Percentiles rank a stretch among this genome's conserved stretches.
These are phyloP conservation scores for Dactylonectria macrodidyma DNA, from an alignment of 2,329 filamentous ascomycete species.

Conservation along the genomic window DNA sequence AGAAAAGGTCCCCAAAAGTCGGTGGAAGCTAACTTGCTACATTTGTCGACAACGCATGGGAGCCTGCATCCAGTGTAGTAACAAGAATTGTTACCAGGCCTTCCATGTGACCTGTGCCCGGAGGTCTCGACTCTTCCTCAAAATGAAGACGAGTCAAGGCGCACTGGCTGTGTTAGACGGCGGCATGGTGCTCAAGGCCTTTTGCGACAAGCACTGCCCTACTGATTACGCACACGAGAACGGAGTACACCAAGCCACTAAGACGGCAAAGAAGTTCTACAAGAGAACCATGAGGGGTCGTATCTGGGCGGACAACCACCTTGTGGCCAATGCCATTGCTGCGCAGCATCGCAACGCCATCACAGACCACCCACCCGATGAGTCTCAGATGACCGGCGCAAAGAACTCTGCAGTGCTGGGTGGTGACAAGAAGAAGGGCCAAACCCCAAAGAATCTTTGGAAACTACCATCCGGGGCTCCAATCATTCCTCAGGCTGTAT, in stretches of 20 bases:
- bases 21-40: constrained; percentile 96
- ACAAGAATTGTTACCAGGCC: constrained; percentile 96
- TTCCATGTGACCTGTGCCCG: constrained; percentile 98
- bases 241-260: constrained; percentile 83
- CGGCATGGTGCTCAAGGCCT: constrained; percentile 88
- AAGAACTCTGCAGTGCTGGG: constrained; percentile 83
- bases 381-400: constrained; percentile 86
- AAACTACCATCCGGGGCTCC: constrained; percentile 95
- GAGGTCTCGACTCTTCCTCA: constrained; percentile 87
- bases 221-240: constrained; percentile 90
- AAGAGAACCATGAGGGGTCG: constrained; percentile 89
- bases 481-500: constrained; percentile 91
- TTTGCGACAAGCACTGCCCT: constrained; percentile 96
- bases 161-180: constrained; percentile 83
- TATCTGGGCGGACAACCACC: constrained; percentile 93
- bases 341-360: constrained; percentile 76
- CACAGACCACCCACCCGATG: constrained; percentile 81
- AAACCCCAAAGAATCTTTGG: constrained; percentile 71
- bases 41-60: constrained; percentile 99
- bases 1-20: constrained; percentile 94
- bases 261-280: constrained; percentile 90
- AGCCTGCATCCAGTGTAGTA: constrained; percentile 97
- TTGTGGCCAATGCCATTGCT: constrained; percentile 85
- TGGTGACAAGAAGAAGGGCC: constrained; percentile 80
- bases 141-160: constrained; percentile 95